phyloP scores from a whole-genome alignment of 257 asterid species.

The Rhazya stricta region DNA sequence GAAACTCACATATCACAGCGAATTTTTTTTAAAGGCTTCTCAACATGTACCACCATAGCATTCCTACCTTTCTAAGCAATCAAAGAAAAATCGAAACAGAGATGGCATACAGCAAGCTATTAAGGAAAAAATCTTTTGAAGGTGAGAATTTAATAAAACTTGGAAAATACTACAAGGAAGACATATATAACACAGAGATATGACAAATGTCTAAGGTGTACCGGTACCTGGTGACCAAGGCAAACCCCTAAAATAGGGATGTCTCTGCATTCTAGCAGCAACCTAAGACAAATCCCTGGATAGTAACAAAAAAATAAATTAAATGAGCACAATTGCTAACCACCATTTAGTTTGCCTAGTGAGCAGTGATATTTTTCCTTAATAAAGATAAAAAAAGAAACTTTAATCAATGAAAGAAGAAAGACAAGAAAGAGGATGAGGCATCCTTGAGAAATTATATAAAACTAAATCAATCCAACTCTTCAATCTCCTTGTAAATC shows the following conservation, averaged over 20 bases:
- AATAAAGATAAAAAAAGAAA: background rate
- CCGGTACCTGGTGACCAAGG: conserved; percentile 95
- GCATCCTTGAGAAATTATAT: background rate
- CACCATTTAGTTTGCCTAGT: background rate
- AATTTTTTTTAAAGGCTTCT: conserved; percentile 8
- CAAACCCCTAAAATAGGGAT: conserved; percentile 96
- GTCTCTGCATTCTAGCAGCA: conserved; percentile 81
- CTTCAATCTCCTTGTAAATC: background rate
- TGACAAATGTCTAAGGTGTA: background rate
- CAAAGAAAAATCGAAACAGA: background rate
- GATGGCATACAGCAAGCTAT: background rate
- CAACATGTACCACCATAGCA: background rate
- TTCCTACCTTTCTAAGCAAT: background rate
- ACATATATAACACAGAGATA: background rate
- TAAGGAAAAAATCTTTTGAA: background rate
- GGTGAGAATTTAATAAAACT: background rate
- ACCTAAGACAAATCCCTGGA: conserved; percentile 84
- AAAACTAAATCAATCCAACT: background rate
- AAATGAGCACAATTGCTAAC: conserved; percentile 1
- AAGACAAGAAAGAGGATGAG: background rate
- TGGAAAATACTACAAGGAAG: background rate
- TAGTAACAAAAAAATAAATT: conserved; percentile 13
- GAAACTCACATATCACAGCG: background rate
- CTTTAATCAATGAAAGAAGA: background rate
- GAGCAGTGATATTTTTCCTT: background rate